Base-by-base conservation (phyloP, 2,329 filamentous ascomycete genomes). In the Beauveria rudraprayagi region DNA sequence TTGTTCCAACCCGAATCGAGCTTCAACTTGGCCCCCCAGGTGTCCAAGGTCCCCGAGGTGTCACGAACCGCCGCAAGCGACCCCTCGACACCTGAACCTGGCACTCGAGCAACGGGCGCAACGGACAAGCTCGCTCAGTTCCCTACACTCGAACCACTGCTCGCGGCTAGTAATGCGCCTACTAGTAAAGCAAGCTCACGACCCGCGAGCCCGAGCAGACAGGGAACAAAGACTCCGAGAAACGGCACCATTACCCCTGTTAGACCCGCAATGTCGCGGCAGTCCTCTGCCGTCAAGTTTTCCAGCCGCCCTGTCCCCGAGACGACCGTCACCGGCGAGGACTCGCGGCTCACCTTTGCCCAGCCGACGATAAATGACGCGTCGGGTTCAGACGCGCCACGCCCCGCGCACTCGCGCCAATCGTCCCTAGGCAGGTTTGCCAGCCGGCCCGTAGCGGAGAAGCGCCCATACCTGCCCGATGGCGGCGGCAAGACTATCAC, bases 261-360 rank as follows among this genome's bases (percentile, higher is more conserved):
- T 56, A 77, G 79, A 34, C 83, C 83, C 7, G 72, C 73, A 16
- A 72, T 82, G 9, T 81, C 82, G 2, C 75, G 81, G 5, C 79
- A 84, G 58, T 77, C 80, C 24, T 85, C 77, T 1, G 68, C 80
- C 1, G 75, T 82, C 50, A 83, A 84, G 43, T 93, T 93, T 70
- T 88, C 86, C 0, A 92, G 88, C 56, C 85, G 84, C 6, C 85
- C 89, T 0, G 84, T 90, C 1, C 90, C 90, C 0, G 84, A 88
- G 65, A 87, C 89, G 2, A 83, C 80, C 63, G 81, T 91, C 24
- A 83, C 83, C 3, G 77, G 78, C 1, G 83, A 89, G 63, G 89
- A 68, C 1, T 77, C 82, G 1, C 73, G 69, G 43, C 92, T 95
- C 64, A 90, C 89, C 82, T 95, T 94, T 72, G 84, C 74, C 5